phyloP scores from a whole-genome alignment of 495 filamentous ascomycete species.

The Pseudoneurospora amorphoporcata region DNA sequence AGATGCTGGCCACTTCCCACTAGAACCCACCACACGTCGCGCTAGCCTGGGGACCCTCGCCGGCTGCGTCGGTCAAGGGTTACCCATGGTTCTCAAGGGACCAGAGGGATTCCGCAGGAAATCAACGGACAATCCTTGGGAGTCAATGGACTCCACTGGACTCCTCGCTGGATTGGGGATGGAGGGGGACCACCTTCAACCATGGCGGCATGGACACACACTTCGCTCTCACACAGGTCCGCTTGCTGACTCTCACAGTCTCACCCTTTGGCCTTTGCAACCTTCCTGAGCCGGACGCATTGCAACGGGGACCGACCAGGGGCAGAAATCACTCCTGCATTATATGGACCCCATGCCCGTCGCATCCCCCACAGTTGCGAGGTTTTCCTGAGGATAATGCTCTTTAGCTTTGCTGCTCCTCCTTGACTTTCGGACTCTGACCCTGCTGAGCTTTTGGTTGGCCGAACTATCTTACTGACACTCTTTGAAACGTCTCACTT shows the following conservation, averaged over 20 bases:
- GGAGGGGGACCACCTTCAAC: not conserved
- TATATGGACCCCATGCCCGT: constrained; percentile 14
- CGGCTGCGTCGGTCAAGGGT: not conserved
- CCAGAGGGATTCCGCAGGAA: not conserved
- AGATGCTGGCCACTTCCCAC: not conserved
- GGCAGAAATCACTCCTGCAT: constrained; percentile 13
- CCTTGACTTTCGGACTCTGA: not conserved
- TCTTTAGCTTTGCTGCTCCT: not conserved
- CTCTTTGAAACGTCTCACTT: not conserved
- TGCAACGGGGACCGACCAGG: constrained; percentile 5
- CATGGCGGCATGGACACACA: not conserved
- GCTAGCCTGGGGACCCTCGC: not conserved
- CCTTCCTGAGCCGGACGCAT: constrained; percentile 4
- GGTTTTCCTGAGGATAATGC: constrained; percentile 7
- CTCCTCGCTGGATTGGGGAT: not conserved
- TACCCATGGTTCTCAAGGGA: not conserved
- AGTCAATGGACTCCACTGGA: not conserved
- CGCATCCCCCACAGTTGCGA: constrained; percentile 12
- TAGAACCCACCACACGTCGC: not conserved
- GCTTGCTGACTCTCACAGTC: not conserved
- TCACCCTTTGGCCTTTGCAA: not conserved
- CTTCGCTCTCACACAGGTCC: not conserved
- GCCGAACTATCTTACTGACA: not conserved
- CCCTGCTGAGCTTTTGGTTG: not conserved
- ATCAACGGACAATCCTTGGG: not conserved